Conservation (phyloP, 1,139 yeast species). For the Geotrichum restrictum region DNA sequence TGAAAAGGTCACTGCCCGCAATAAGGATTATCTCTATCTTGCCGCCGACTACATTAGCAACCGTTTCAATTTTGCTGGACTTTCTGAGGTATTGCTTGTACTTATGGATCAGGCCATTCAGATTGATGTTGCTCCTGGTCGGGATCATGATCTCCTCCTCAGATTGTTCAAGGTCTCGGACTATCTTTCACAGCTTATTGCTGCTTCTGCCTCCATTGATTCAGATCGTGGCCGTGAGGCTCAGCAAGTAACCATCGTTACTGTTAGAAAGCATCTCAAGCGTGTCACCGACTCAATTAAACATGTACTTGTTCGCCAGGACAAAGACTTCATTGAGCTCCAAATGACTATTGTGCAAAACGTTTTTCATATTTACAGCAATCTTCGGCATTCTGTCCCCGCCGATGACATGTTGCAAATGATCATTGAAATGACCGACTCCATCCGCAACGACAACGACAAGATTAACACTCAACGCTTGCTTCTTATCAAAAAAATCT, state of each 20-base stretch:
- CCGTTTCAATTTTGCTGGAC: slow-evolving; percentile 32
- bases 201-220: slow-evolving; percentile 33
- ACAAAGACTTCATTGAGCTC: slow-evolving; percentile 27
- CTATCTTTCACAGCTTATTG: slow-evolving; percentile 31
- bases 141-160: slow-evolving; percentile 26
- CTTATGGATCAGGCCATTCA: slow-evolving; percentile 26
- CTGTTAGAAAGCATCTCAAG: slow-evolving; percentile 26
- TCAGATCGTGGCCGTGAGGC: slow-evolving; percentile 30
- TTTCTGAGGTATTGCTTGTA: slow-evolving; percentile 28
- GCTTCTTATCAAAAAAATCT: slow-evolving; percentile 55
- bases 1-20: slow-evolving; percentile 31
- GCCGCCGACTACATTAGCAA: slow-evolving; percentile 31
- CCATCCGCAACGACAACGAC: slow-evolving; percentile 34
- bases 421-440: slow-evolving; percentile 32
- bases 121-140: slow-evolving; percentile 25
- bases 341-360: slow-evolving; percentile 28
- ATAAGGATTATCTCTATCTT: slow-evolving; percentile 28
- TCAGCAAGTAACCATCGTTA: slow-evolving; percentile 24
- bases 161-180: slow-evolving; percentile 31
- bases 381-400: slow-evolving; percentile 29
- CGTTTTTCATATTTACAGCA: slow-evolving; percentile 26
- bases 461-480: slow-evolving; percentile 55
- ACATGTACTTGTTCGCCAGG: slow-evolving; percentile 25
- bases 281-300: slow-evolving; percentile 29
- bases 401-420: slow-evolving; percentile 31